A percentile compares a stretch with the other conserved stretches of the same genome.
Conservation (phyloP, 2,329 filamentous ascomycete species). For the Capronia coronata region DNA sequence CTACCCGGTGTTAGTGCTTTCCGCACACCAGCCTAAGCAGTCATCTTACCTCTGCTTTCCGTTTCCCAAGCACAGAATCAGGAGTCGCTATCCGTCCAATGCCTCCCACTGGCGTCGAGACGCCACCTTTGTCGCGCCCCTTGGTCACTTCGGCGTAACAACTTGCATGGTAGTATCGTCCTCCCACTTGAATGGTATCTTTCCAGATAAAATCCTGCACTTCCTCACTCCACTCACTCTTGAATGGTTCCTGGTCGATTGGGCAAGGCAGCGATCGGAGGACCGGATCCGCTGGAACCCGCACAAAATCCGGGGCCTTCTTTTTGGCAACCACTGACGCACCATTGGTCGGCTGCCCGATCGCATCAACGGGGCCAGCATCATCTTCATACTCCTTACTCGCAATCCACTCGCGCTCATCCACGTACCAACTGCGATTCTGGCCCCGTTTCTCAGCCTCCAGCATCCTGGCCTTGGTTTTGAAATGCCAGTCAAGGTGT, state of each 20-base stretch:
- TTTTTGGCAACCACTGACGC: slow-evolving; percentile 41
- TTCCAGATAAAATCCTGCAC: slow-evolving; percentile 97
- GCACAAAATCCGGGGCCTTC: slow-evolving; percentile 64
- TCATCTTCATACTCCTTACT: slow-evolving; percentile 73
- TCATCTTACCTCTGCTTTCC: slow-evolving; percentile 58
- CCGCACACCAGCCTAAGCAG: background rate
- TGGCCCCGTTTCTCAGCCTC: slow-evolving; percentile 81
- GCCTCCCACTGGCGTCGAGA: slow-evolving; percentile 36
- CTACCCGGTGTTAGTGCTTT: slow-evolving; percentile 5
- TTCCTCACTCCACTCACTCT: slow-evolving; percentile 85
- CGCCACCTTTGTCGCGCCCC: slow-evolving; percentile 42
- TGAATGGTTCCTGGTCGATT: slow-evolving; percentile 92
- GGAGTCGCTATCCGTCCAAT: slow-evolving; percentile 46
- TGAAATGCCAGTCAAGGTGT: slow-evolving; percentile 98
- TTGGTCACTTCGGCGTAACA: slow-evolving; percentile 78
- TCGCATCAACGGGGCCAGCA: slow-evolving; percentile 37
- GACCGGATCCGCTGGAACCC: slow-evolving; percentile 71
- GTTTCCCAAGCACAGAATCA: slow-evolving; percentile 63
- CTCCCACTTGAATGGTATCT: slow-evolving; percentile 72
- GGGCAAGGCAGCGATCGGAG: slow-evolving; percentile 74
- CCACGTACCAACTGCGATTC: slow-evolving; percentile 90
- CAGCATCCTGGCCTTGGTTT: slow-evolving; percentile 78
- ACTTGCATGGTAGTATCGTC: slow-evolving; percentile 78
- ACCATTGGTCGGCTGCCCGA: slow-evolving; percentile 38
- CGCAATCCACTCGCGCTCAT: slow-evolving; percentile 87